Base-by-base conservation (phyloP, 495 filamentous ascomycete genomes). In the Penicillium turbatum region DNA sequence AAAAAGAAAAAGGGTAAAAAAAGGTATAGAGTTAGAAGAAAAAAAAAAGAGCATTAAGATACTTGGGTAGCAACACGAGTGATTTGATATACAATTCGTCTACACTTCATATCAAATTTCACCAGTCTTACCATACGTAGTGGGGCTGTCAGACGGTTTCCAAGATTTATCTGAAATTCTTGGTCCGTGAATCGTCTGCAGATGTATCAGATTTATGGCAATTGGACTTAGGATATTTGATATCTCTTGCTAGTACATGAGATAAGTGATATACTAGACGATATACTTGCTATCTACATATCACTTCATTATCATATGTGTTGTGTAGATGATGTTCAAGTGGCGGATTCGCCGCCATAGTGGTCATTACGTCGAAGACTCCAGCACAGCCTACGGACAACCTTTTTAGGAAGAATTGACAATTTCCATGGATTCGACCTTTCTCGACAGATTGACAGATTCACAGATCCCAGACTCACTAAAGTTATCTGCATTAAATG, bases 331-430 rank as follows among this genome's bases (percentile, higher is more conserved):
- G 15, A 15, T 35, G 32, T 35, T 15, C 17, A 9, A 31, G 45
- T 48, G 45, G 45, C 45, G 45, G 45, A 48, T 39, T 36, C 21
- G 42, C 43, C 42, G 42, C 43, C 42, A 48, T n/a, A 27, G 15
- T 12, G 40, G n/a, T 41, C 17, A 42, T 54, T 54, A 48, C 52
- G 51, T 54, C 42, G 42, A 37, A 21, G 42, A 54, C 51, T 54
- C 42, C 8, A 31, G 26, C 27, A 47, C 41, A 41, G 42, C 32
- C 34, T 17, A 34, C 17, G 19, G 7, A 17, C n/a, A 10, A 24
- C 21, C 2, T 24, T 24, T 24, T 4, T 2, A 24, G 21, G 8
- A 19, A 37, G 36, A 37, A 37, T 37, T 48, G 45, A 15, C 16
- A 26, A 6, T 37, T 53, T 4, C 36, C 36, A 43, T 50, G 44